Evolutionary conservation across 108 stramenopile genomes (phyloP), one percentile per base, ranked within the genome.

Genomic region (Fragilariopsis cylindrus): DNA sequence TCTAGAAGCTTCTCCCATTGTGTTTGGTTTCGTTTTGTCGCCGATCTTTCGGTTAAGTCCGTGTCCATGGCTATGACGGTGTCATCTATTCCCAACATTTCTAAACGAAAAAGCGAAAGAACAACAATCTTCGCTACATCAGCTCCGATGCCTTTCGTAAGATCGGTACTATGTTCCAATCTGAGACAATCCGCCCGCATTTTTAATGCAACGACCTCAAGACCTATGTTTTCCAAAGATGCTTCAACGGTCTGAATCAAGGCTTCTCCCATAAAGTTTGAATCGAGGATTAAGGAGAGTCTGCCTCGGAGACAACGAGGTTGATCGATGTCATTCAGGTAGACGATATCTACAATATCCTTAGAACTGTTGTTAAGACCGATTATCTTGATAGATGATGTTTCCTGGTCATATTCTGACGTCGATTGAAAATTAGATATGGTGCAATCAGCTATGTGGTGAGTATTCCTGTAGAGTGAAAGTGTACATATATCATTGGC

Each of bases 161-260:
- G 13, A 48, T 43, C 13, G 42, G 76, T 7, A 3, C 73, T 48
- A 40, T 84, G 84, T 12, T 76, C 71, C 48, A 89, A 65, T n/a
- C 86, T 62, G 6, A 78, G 62, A 58, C 82, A 83, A 58, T 92
- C 91, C 2, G 85, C 75, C 43, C 91, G 73, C 60, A 92, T 80
- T 39, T 76, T 68, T 4, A 87, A 16, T 18, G 86, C 79, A 42
- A 82, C 41, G 3, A 62, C 78, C 7, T 60, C 60, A 48, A 48
- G 13, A 4, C n/a, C 30, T 30, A 12, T 60, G 48, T 42, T 62
- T 49, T 55, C 44, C 30, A 87, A 76, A 44, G 85, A 60, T 8
- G 88, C 80, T 73, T 85, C 86, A 60, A 89, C 78, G 4, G 87
- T 84, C 40, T 75, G 64, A 48, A 89, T 30, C 18, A 88, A 67